These are phyloP conservation scores for Coriaria nepalensis DNA, from an alignment of 306 rosid species.

Conservation along the genomic window DNA sequence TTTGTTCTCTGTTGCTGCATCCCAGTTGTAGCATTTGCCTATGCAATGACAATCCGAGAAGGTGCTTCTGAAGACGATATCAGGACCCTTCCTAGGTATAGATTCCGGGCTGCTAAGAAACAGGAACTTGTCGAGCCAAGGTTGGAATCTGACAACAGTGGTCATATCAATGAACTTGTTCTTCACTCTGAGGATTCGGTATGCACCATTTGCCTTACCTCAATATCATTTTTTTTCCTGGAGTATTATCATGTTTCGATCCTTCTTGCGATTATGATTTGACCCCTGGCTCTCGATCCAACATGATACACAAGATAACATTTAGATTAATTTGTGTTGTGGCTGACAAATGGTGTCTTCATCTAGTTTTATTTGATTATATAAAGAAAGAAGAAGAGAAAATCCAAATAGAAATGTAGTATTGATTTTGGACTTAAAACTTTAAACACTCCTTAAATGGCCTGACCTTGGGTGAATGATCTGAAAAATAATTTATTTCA, in stretches of 20 bases:
- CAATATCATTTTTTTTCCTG: constrained; percentile 1
- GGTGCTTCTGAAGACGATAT: constrained; percentile 85
- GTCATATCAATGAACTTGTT: constrained; percentile 30
- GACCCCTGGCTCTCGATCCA: not conserved
- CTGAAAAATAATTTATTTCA: too few species aligned
- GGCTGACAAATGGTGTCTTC: not conserved
- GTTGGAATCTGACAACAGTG: constrained; percentile 23
- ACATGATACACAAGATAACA: not conserved
- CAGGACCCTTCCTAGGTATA: constrained; percentile 55
- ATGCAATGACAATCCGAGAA: constrained; percentile 56
- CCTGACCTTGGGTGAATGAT: too few species aligned
- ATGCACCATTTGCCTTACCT: constrained; percentile 24
- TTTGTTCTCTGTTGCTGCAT: constrained; percentile 58
- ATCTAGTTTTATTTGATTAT: too few species aligned
- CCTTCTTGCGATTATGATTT: not conserved
- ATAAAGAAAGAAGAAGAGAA: too few species aligned
- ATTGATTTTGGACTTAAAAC: too few species aligned
- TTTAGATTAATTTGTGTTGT: not conserved
- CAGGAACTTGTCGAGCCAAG: constrained; percentile 20
- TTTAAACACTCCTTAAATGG: too few species aligned
- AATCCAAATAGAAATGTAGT: too few species aligned
- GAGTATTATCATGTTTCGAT: not conserved
- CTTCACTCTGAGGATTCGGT: constrained; percentile 78
- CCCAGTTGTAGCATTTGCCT: constrained; percentile 59
- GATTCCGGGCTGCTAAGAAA: constrained; percentile 42